These are phyloP conservation scores for Lasiosphaeria miniovina DNA, from an alignment of 495 filamentous ascomycete species.

Conservation along the genomic window DNA sequence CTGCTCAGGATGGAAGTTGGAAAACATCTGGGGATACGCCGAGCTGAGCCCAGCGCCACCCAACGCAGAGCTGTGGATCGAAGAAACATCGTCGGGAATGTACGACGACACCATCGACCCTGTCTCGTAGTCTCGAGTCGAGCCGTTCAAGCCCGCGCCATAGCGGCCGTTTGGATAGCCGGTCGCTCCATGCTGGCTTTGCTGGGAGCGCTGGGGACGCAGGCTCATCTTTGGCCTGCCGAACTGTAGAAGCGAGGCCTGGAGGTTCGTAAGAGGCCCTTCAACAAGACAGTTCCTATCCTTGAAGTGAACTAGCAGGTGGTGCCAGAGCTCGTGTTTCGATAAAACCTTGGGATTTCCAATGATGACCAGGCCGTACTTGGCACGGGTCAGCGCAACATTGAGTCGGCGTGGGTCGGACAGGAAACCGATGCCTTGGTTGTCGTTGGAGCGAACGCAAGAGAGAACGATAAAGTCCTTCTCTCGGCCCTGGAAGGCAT, in stretches of 20 bases:
- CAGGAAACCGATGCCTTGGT: constrained; percentile 98
- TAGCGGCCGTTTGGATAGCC: constrained; percentile 57
- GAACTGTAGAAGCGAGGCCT: constrained; percentile 93
- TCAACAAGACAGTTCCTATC: constrained; percentile 95
- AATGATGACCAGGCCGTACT: constrained; percentile 92
- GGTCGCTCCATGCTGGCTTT: constrained; percentile 62
- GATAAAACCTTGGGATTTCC: constrained; percentile 97
- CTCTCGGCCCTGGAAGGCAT: constrained; percentile 98
- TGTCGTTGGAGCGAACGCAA: constrained; percentile 97
- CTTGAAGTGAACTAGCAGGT: constrained; percentile 94
- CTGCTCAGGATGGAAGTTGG: constrained; percentile 76
- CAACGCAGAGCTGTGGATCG: constrained; percentile 87
- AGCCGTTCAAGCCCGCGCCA: constrained; percentile 46
- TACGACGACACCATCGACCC: constrained; percentile 81
- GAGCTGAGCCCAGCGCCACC: constrained; percentile 75
- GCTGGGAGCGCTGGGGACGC: constrained; percentile 69
- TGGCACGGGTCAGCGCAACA: constrained; percentile 95
- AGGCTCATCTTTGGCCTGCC: constrained; percentile 89
- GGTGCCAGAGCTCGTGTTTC: constrained; percentile 98
- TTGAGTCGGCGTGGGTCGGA: constrained; percentile 98
- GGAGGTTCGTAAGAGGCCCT: constrained; percentile 92
- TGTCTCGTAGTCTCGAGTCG: constrained; percentile 73
- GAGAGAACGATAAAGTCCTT: constrained; percentile 99
- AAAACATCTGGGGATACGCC: constrained; percentile 93
- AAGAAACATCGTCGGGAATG: constrained; percentile 96